Percentiles rank a stretch among this genome's conserved stretches.
Evolutionary conservation across 345 rosid genomes (phyloP).

Genomic region (Aegle marmelos): DNA sequence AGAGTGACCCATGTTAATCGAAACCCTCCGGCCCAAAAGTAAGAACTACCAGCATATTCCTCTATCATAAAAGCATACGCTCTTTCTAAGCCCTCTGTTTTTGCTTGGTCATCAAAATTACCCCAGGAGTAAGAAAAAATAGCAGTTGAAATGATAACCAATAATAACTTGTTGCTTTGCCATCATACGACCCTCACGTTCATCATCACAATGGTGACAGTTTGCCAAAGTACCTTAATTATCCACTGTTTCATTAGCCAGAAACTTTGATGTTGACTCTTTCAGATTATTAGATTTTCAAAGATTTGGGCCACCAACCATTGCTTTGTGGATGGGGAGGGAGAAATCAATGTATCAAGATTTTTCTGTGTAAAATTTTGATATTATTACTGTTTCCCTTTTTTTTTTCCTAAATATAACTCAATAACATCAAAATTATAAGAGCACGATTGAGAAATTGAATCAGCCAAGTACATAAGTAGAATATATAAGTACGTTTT

Average conservation of each 20-base stretch:
- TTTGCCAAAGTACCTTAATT: constrained; percentile 10
- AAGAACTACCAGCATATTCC: too few species aligned
- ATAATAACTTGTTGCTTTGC: background rate
- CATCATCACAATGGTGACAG: constrained; percentile 15
- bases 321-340: background rate
- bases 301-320: constrained; percentile 5
- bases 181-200: constrained; percentile 1
- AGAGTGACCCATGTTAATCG: too few species aligned
- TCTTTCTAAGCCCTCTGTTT: background rate
- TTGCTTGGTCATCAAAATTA: background rate
- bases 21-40: too few species aligned
- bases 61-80: too few species aligned
- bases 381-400: too few species aligned
- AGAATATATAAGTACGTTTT: too few species aligned
- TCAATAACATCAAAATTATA: too few species aligned
- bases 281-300: background rate
- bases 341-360: too few species aligned
- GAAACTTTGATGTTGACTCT: constrained; percentile 18
- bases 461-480: too few species aligned
- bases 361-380: too few species aligned
- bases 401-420: too few species aligned
- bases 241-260: background rate
- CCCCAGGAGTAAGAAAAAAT: background rate
- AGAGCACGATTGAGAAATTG: too few species aligned
- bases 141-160: background rate